A percentile compares a stretch with the other conserved stretches of the same genome.
Evolutionary conservation across 164 flowering plant species (phyloP).

Genomic region (Warburgia ugandensis): DNA sequence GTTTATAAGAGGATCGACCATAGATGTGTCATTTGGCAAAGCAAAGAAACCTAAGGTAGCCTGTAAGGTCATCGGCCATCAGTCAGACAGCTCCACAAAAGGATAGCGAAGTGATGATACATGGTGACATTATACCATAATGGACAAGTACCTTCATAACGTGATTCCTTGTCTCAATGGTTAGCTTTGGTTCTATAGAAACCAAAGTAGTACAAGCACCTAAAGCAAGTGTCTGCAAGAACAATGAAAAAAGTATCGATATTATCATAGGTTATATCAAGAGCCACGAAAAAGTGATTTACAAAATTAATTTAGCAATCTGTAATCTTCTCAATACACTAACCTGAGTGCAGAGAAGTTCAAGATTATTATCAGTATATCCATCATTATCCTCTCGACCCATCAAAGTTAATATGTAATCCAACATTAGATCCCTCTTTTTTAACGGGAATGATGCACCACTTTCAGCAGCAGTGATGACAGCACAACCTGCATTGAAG

Average conservation of each 20-base stretch:
- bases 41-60: conserved; percentile 95
- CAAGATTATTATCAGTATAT: conserved; percentile 53
- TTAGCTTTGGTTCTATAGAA: conserved; percentile 89
- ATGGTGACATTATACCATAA: no score
- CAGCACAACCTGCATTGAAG: conserved; percentile 70
- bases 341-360: conserved; percentile 87
- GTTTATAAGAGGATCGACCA: conserved; percentile 69
- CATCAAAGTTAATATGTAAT: conserved; percentile 89
- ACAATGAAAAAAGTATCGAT: not conserved
- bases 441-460: conserved; percentile 86
- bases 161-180: conserved; percentile 76
- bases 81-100: no score
- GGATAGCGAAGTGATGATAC: no score
- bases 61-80: conserved; percentile 35
- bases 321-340: conserved; percentile 1
- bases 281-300: not conserved
- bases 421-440: conserved; percentile 78
- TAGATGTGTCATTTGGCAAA: conserved; percentile 74
- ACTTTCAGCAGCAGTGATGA: conserved; percentile 82
- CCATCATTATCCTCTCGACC: conserved; percentile 77
- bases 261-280: not conserved
- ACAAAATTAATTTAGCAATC: not conserved
- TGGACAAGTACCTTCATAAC: conserved; percentile 73
- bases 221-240: conserved; percentile 68
- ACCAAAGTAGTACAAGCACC: conserved; percentile 95